Base-by-base conservation (phyloP, 805 yeast genomes). In the Middelhovenomyces tepae region DNA sequence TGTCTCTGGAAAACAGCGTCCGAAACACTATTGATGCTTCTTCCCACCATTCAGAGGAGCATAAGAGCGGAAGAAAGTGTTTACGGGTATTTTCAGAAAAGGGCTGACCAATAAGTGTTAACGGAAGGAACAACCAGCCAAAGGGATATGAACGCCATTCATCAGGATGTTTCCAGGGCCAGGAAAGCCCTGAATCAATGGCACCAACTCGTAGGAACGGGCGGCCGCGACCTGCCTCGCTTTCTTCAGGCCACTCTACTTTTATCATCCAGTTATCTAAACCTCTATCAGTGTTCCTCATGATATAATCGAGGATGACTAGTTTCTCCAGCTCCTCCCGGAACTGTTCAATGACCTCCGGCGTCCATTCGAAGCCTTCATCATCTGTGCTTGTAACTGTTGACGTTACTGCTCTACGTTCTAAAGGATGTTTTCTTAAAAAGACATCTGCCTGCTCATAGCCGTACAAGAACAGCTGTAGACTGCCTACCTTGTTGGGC, bases 131-230 rank as follows among this genome's bases (percentile, higher is more conserved):
- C 16, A 79, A 55, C 89, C 89, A 79, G 0, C 87, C 87, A 55
- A 69, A 79, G 0, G 87, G 87, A 45, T 75, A 79, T 1, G 83
- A 75, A 35, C 87, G 57, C 84, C 86, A 78, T 47, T 78, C 85
- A 53, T 79, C 82, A 0, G 87, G 87, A 43, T 78, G 84, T 46
- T 79, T 78, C 85, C 85, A 79, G 4, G 89, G 87, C 45, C 75
- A 78, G 0, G 86, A 66, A 19, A 79, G 59, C 0, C 86, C 86
- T 10, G 82, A 76, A 46, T 79, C 87, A 28, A 79, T 79, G 1
- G 87, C 89, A 2, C 83, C 85, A 19, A 79, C 62, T 32, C 60
- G 64, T 9, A 79, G 38, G 1, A 25, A 36, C 0, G 78, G 78
- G 10, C 42, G 42, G 39, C 52, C 49, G n/a, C 5, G 22, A 4